Evolutionary conservation across 129 eudicot genomes (phyloP), one percentile per base, ranked within the genome.

Genomic region (Artemisia argyi): DNA sequence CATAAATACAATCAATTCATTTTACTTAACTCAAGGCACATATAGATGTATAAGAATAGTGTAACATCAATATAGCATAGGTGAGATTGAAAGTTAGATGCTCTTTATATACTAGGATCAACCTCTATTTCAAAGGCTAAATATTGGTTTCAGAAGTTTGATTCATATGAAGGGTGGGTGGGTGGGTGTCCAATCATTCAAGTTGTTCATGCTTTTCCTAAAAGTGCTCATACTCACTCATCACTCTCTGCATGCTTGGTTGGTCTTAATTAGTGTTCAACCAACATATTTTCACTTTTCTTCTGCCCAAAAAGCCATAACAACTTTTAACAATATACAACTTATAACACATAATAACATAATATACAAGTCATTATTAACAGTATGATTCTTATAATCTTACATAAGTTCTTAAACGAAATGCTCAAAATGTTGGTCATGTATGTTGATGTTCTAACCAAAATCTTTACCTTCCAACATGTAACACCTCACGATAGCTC

Each of bases 241-340:
- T 78, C 82, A 78, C 77, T 78, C 54, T 71, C 73, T 78, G 82
- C 82, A 78, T 78, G 82, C 82, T 78, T 78, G 82, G 82, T 78
- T 78, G 82, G 82, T 78, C 54, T 64, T 64, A 47, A 71, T 78
- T 71, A 71, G 73, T 71, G 77, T 63, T 63, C 73, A 78, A n/a
- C 73, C 73, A 78, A 55, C 82, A 78, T 44, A 20, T 78, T 52
- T 63, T 62, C 35, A 62, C 69, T 61, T 73, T 50, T 73, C 51
- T 69, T 64, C 61, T 71, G 66, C 68, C 61, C 60, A 64, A 78
- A 77, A 72, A 73, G 56, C 70, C 76, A 69, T 42, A 61, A 60
- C 60, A 17, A 28, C 68, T 17, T 52, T 11, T 22, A 44, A 3
- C 35, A 67, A 48, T 5, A 47, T 55, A 57, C 15, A 62, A 28